Evolutionary conservation across 2,329 filamentous ascomycete genomes (phyloP), one percentile per base, ranked within the genome.

Genomic region (Dactylellina haptotyla): DNA sequence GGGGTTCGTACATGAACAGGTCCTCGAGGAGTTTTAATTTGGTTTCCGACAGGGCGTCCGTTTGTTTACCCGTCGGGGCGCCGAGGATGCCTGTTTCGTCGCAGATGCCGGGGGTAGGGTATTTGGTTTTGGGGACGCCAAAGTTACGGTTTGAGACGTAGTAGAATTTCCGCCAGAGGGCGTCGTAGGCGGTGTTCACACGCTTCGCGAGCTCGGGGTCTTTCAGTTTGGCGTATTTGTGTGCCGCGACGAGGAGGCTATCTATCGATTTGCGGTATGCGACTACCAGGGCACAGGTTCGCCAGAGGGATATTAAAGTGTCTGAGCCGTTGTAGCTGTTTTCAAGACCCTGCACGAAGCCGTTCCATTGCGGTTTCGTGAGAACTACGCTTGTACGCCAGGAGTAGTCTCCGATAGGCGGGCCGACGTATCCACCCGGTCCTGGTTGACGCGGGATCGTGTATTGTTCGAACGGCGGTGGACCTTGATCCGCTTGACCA

Each of bases 341-440:
- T 28, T 28, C 30, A 1, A 43, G 10, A 10, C 5, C 9, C 9
- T 5, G 1, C 12, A 9, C 20, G 25, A 57, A 57, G 4, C 18
- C 10, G 20, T 23, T 10, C 34, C 37, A 57, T 18, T 23, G 18
- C 18, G 16, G 20, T 12, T 32, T 20, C 5, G 23, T 57, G 23
- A 57, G 10, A 20, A 43, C 18, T n/a, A 57, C 14, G 34, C 28
- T 57, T 1, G 34, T 57, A 10, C 34, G 53, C 34, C 34, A 57
- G 53, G 30, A 37, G n/a, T 23, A 39, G 32, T 54, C 50, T 8
- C 4, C 30, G n/a, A 39, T 10, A 3, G 50, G 50, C 9, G 50
- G 50, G 16, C 50, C 50, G 9, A 39, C 18, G 32, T 54, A 54
- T 4, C 14, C 16, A 25, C 2, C 6, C 1, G 12, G 23, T 25